Percentiles rank a stretch among this genome's conserved stretches.
Conservation (phyloP, 1,284 basidiomycete species). For the Papiliotrema nemorosa region DNA sequence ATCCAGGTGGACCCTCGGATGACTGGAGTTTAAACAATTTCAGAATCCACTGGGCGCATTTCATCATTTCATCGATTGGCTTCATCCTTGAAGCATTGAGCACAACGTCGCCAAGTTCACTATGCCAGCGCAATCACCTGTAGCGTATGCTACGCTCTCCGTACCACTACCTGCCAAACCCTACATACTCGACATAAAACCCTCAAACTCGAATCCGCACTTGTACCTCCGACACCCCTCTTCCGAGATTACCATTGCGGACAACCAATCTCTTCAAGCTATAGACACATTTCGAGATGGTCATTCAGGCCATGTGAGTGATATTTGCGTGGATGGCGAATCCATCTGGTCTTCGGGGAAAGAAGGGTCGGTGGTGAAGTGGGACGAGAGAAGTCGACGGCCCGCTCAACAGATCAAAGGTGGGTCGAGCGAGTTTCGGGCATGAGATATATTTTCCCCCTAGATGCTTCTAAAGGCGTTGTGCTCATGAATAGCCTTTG, state of each 20-base stretch:
- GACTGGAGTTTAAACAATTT: too few species aligned
- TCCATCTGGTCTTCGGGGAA: slow-evolving; percentile 42
- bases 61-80: too few species aligned
- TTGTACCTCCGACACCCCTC: slow-evolving; percentile 45
- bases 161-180: slow-evolving; percentile 23
- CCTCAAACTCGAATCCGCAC: slow-evolving; percentile 35
- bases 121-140: slow-evolving; percentile 39
- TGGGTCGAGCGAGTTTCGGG: slow-evolving; percentile 14
- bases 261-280: slow-evolving; percentile 41
- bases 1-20: too few species aligned
- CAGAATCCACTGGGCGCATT: too few species aligned
- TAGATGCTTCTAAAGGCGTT: not conserved
- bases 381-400: slow-evolving; percentile 43
- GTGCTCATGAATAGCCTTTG: slow-evolving; percentile 26
- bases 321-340: slow-evolving; percentile 27
- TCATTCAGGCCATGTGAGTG: slow-evolving; percentile 33
- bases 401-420: slow-evolving; percentile 40
- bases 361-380: slow-evolving; percentile 42
- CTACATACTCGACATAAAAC: slow-evolving; percentile 46
- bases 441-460: not conserved
- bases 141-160: slow-evolving; percentile 40
- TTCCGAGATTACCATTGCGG: slow-evolving; percentile 37
- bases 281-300: slow-evolving; percentile 37
- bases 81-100: too few species aligned
- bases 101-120: slow-evolving; percentile 1